phyloP scores from a whole-genome alignment of 768 basidiomycete species.

The Chalciporus chontae region DNA sequence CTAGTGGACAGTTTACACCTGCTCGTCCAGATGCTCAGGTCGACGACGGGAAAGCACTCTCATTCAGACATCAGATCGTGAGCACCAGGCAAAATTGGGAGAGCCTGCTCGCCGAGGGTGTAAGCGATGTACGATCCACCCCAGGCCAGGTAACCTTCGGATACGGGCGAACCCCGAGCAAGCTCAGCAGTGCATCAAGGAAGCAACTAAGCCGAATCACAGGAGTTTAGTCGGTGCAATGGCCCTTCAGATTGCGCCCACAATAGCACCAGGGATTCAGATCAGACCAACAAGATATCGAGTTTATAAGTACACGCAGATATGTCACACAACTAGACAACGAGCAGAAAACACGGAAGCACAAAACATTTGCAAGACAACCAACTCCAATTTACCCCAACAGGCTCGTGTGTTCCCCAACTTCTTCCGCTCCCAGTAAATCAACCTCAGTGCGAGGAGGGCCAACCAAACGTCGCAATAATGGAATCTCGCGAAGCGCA shows the following conservation, averaged over 20 bases:
- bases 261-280: not conserved
- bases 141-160: too few relatives aligned
- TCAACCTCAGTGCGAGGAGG: not conserved
- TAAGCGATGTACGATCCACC: not conserved
- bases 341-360: not conserved
- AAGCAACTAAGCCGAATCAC: constrained; percentile 16
- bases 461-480: constrained; percentile 12
- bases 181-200: not conserved
- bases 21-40: too few relatives aligned
- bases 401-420: constrained; percentile 14
- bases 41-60: constrained; percentile 3
- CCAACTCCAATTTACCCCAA: constrained; percentile 5
- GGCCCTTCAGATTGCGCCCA: not conserved
- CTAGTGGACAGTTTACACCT: too few relatives aligned
- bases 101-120: too few relatives aligned
- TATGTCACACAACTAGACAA: not conserved
- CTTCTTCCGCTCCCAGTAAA: constrained; percentile 7
- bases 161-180: constrained; percentile 19
- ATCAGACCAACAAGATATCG: not conserved
- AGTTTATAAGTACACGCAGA: not conserved
- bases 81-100: constrained; percentile 37
- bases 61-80: constrained; percentile 26
- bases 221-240: too few relatives aligned
- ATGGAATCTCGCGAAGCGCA: constrained; percentile 7
- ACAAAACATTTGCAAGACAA: not conserved